Evolutionary conservation across 352 stramenopile species (phyloP).

Genomic region (Phytopythium helicoides): DNA sequence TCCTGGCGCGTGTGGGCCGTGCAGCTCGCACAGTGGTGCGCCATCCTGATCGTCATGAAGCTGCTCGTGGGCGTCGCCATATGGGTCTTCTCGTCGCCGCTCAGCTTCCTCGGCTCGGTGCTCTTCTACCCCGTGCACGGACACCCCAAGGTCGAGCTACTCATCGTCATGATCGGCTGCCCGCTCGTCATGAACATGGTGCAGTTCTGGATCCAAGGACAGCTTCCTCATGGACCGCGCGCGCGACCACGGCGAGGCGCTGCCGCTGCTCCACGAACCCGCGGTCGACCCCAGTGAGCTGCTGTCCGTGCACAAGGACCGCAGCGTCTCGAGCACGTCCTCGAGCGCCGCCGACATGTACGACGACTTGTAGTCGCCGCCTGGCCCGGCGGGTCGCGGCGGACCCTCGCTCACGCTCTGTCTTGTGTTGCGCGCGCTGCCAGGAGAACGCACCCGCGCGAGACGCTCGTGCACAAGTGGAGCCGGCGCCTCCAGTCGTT

Average conservation of each 20-base stretch:
- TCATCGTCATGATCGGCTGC: slow-evolving; percentile 85
- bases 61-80: slow-evolving; percentile 58
- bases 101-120: slow-evolving; percentile 56
- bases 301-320: slow-evolving; percentile 24
- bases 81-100: slow-evolving; percentile 53
- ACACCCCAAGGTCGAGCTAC: slow-evolving; percentile 71
- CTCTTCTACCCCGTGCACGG: slow-evolving; percentile 71
- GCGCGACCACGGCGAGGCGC: slow-evolving; percentile 20
- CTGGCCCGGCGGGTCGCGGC: no score
- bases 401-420: no score
- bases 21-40: slow-evolving; percentile 67
- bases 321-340: slow-evolving; percentile 33
- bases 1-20: slow-evolving; percentile 61
- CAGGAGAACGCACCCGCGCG: no score
- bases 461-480: no score
- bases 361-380: slow-evolving; percentile 58
- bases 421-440: no score
- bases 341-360: slow-evolving; percentile 59
- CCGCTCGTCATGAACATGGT: slow-evolving; percentile 86
- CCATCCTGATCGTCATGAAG: slow-evolving; percentile 68
- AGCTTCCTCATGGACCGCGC: slow-evolving; percentile 72
- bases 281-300: not conserved
- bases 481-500: no score
- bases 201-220: slow-evolving; percentile 85
- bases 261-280: slow-evolving; percentile 26